Conservation (phyloP, 148 eudicot species). For the Rhododendron kiyosumense region DNA sequence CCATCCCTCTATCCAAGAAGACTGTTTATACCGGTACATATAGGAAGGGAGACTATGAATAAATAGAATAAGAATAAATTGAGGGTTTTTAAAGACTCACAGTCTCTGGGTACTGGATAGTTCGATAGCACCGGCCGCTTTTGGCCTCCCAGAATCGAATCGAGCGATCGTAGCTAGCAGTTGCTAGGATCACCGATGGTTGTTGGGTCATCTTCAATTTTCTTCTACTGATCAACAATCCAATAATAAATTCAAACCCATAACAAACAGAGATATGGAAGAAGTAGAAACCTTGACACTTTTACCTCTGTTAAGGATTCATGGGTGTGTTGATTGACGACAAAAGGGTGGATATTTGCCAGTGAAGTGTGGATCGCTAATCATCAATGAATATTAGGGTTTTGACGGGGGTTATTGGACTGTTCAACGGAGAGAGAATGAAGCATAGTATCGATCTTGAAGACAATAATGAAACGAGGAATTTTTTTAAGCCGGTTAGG, state of each 20-base stretch:
- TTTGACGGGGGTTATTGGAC: background rate
- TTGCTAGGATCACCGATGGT: slow-evolving; percentile 39
- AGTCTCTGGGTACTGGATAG: slow-evolving; percentile 89
- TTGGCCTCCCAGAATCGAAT: slow-evolving; percentile 96
- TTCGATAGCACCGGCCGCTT: slow-evolving; percentile 79
- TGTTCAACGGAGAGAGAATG: background rate
- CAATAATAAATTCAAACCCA: background rate
- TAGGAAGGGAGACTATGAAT: background rate
- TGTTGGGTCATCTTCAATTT: slow-evolving; percentile 19
- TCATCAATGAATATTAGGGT: background rate
- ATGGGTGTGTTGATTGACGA: background rate
- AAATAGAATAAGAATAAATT: background rate
- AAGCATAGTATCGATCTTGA: background rate
- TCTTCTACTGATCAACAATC: background rate
- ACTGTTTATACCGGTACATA: background rate
- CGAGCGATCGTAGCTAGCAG: slow-evolving; percentile 94
- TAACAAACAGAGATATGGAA: background rate
- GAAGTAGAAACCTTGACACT: background rate
- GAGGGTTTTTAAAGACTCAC: slow-evolving; percentile 25
- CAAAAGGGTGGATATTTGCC: background rate
- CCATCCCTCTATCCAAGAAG: background rate
- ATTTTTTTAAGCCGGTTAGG: background rate
- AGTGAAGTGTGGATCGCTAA: background rate
- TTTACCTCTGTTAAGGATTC: background rate
- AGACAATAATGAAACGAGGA: background rate